These are phyloP conservation scores for Lodderomyces pseudojiufengensis DNA, from an alignment of 1,139 yeast genomes.

Conservation along the genomic window DNA sequence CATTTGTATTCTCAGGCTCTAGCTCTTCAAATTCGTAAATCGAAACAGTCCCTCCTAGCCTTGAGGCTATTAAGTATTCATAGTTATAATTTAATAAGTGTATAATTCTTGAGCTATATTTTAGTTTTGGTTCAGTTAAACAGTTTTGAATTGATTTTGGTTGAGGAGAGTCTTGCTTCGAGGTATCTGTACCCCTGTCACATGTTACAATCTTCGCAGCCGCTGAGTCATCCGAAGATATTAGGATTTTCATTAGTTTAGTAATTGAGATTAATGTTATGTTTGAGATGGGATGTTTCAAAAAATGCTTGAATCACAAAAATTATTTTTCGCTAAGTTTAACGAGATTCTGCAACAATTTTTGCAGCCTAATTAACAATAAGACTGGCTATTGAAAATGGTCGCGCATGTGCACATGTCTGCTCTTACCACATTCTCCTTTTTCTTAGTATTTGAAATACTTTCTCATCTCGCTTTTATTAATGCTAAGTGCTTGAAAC, in stretches of 20 bases:
- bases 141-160: constrained; percentile 46
- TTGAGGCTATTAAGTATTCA: constrained; percentile 37
- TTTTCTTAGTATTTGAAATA: no score
- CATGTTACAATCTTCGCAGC: constrained; percentile 55
- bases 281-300: no score
- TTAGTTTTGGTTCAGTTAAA: constrained; percentile 31
- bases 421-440: no score
- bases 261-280: no score
- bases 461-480: no score
- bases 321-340: no score
- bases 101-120: constrained; percentile 21
- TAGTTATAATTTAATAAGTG: constrained; percentile 26
- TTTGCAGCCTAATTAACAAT: no score
- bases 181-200: constrained; percentile 64
- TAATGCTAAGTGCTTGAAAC: no score
- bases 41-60: constrained; percentile 40
- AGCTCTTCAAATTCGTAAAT: constrained; percentile 29
- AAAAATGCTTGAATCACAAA: no score
- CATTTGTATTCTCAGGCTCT: constrained; percentile 18
- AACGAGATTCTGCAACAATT: no score
- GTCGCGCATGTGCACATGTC: no score
- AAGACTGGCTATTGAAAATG: no score
- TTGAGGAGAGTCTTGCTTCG: constrained; percentile 54
- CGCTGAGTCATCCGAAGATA: constrained; percentile 56
- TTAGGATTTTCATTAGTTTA: constrained; percentile 55